phyloP scores from a whole-genome alignment of 768 basidiomycete species.

The Clitopilus passeckerianus region DNA sequence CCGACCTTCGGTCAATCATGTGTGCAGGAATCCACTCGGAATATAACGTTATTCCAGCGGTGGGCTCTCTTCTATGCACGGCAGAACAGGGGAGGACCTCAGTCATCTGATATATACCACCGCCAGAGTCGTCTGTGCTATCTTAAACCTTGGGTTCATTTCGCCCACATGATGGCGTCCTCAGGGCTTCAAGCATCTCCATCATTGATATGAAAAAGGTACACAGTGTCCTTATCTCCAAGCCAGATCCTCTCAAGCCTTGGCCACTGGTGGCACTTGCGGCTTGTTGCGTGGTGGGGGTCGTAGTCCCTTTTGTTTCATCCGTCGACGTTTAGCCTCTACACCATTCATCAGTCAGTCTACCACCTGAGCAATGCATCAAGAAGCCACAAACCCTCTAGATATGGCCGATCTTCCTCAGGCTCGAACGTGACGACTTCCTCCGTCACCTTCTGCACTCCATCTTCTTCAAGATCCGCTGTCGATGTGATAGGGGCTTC shows the following conservation, averaged over 20 bases:
- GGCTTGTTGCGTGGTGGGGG: conserved; percentile 48
- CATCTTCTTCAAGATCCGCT: conserved; percentile 24
- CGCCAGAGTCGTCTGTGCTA: background rate
- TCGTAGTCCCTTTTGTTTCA: conserved; percentile 73
- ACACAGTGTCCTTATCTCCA: background rate
- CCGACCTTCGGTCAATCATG: background rate
- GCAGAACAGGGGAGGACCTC: background rate
- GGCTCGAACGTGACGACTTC: conserved; percentile 63
- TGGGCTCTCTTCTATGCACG: background rate
- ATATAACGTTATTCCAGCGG: background rate
- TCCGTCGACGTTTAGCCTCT: conserved; percentile 72
- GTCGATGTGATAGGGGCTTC: conserved; percentile 8
- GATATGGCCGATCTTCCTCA: conserved; percentile 70
- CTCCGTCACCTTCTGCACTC: conserved; percentile 20
- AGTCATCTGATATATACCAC: background rate
- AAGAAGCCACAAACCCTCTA: conserved; percentile 60
- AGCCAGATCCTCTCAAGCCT: background rate
- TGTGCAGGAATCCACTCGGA: background rate
- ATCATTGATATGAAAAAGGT: conserved; percentile 1
- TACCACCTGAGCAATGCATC: conserved; percentile 4
- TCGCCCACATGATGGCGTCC: background rate
- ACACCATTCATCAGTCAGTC: conserved; percentile 10
- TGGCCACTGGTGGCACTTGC: background rate
- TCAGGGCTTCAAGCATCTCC: background rate
- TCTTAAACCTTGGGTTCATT: background rate